Evolutionary conservation across 139 green algal genomes (phyloP).

Genomic region (Coccomyxa sp.): DNA sequence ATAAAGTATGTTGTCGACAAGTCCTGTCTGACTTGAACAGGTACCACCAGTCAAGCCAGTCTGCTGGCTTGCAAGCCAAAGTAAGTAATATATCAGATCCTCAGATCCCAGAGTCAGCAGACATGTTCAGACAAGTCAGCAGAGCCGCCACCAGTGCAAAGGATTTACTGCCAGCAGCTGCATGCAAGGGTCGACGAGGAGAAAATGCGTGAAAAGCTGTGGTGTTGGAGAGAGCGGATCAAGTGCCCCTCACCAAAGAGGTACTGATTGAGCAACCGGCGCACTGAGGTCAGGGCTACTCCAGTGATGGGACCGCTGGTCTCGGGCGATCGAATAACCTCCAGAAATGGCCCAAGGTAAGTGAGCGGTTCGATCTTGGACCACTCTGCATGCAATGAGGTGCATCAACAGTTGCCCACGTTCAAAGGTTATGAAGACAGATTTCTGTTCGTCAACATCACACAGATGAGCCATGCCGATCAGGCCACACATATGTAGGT

Average conservation of each 20-base stretch:
- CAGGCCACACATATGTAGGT: not conserved
- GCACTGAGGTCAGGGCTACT: slow-evolving; percentile 75
- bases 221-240: no score
- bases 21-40: no score
- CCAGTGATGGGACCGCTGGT: slow-evolving; percentile 88
- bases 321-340: slow-evolving; percentile 80
- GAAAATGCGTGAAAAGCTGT: no score
- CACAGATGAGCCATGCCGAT: not conserved
- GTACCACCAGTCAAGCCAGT: no score
- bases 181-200: no score
- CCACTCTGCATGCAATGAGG: slow-evolving; percentile 52
- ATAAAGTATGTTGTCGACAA: not conserved
- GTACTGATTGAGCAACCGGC: slow-evolving; percentile 69
- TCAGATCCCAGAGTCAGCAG: no score
- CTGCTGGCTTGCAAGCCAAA: no score
- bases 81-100: no score
- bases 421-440: not conserved
- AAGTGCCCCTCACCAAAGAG: slow-evolving; percentile 44
- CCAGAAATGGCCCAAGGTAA: slow-evolving; percentile 89
- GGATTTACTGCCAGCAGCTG: no score
- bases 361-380: slow-evolving; percentile 63
- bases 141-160: no score
- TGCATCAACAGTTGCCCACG: not conserved
- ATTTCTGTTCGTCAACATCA: not conserved
- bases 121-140: no score